Evolutionary conservation across 805 yeast species (phyloP), one percentile per base, ranked within the genome.

Genomic region (Candida endomychidarum): DNA sequence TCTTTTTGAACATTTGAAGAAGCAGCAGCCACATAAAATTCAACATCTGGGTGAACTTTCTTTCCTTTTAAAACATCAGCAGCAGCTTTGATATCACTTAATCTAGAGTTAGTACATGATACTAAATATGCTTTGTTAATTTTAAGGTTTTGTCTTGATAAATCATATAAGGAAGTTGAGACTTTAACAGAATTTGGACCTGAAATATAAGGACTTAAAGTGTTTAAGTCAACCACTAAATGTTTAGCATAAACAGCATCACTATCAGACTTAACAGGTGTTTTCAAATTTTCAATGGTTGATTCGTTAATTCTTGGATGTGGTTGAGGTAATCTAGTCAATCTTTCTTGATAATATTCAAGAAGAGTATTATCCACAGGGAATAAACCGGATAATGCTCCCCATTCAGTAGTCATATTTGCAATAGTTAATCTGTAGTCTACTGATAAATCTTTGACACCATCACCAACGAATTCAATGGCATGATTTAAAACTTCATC

Each of bases 391-490:
- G 96, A 85, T 7, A 93, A 72, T 0, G 98, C 98, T 56, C 98
- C 98, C 98, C 98, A 90, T 66, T 90, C 98, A 19, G 98, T 90
- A 27, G 98, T 91, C 96, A 88, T 86, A 57, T 90, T 90, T 38
- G 98, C 97, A 51, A 90, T 90, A 21, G 97, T 91, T 47, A 90
- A 70, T 65, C 96, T 77, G 58, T 84, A 83, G 58, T 91, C 96
- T 36, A 89, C 75, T 2, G 95, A 71, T 40, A 88, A 65, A 46
- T 75, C 72, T 23, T 75, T 67, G 27, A 89, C 70, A 34, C 86
- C 88, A 40, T 83, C 91, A 37, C 96, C 97, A 4, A 83, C 78
- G 65, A 91, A 91, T 65, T 90, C 97, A 51, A 90, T 86, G 15
- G 97, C 96, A 60, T 88, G 96, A 60, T 87, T 87, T 49, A 88